Conservation (phyloP, 306 rosid genomes). For the Malus fusca region DNA sequence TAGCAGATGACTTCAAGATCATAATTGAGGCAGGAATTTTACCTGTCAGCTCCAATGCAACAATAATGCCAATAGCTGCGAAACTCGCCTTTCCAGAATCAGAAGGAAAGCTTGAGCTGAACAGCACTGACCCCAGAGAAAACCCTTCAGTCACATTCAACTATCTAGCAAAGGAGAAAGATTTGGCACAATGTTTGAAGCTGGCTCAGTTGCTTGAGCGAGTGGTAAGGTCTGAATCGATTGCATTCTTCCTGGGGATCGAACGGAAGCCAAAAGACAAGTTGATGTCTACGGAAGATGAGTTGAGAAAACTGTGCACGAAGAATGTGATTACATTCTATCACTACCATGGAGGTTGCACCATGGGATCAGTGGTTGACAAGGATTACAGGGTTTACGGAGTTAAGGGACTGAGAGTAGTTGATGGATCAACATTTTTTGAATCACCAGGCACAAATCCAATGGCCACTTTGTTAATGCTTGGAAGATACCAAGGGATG, state of each 20-base stretch:
- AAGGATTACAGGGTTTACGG: conserved; percentile 46
- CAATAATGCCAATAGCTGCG: conserved; percentile 52
- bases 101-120: conserved; percentile 44
- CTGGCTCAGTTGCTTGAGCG: conserved; percentile 40
- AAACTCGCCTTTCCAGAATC: conserved; percentile 56
- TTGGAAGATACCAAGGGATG: conserved; percentile 72
- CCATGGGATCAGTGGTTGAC: conserved; percentile 52
- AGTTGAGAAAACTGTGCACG: conserved; percentile 39
- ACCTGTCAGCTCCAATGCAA: conserved; percentile 41
- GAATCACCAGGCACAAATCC: conserved; percentile 80
- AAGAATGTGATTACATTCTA: conserved; percentile 51
- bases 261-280: conserved; percentile 23
- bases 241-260: conserved; percentile 40
- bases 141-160: conserved; percentile 68
- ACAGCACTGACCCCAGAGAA: conserved; percentile 48
- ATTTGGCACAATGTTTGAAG: conserved; percentile 41
- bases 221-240: conserved; percentile 46
- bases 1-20: conserved; percentile 45
- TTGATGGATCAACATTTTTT: conserved; percentile 64
- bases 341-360: conserved; percentile 73
- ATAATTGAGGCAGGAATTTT: conserved; percentile 52
- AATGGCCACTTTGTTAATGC: conserved; percentile 65
- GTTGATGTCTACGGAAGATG: conserved; percentile 19
- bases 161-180: conserved; percentile 44
- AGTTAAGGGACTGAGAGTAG: conserved; percentile 37